Percentiles rank a stretch among this genome's conserved stretches.
phyloP scores from a whole-genome alignment of 345 rosid genomes.

The Ceriops zippeliana region DNA sequence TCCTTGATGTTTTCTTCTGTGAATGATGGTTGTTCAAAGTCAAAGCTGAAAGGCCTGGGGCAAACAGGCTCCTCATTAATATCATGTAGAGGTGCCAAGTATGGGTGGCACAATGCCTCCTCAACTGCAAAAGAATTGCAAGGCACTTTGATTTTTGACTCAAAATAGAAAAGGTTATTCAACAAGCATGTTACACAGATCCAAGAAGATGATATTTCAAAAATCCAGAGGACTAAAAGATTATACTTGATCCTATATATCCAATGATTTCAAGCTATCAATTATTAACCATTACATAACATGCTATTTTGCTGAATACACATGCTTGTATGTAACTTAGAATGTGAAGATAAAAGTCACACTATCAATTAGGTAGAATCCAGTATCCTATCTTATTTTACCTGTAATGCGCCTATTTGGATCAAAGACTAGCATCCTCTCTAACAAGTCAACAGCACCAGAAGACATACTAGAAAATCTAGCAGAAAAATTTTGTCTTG shows the following conservation, averaged over 20 bases:
- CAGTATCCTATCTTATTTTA: constrained; percentile 19
- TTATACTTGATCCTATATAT: too few species aligned
- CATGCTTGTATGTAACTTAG: too few species aligned
- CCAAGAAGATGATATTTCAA: too few species aligned
- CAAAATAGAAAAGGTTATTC: background rate
- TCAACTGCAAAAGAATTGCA: constrained; percentile 57
- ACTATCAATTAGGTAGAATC: background rate
- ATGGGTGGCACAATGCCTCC: constrained; percentile 79
- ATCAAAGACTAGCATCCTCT: constrained; percentile 93
- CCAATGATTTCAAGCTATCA: too few species aligned
- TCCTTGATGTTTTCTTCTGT: constrained; percentile 95
- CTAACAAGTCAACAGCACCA: constrained; percentile 74
- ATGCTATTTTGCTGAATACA: too few species aligned
- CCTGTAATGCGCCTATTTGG: constrained; percentile 92
- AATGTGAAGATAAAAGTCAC: too few species aligned
- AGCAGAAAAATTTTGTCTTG: constrained; percentile 69
- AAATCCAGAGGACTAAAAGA: too few species aligned
- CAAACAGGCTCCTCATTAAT: constrained; percentile 86
- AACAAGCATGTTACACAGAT: background rate
- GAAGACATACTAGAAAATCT: constrained; percentile 69
- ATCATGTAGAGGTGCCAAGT: constrained; percentile 79
- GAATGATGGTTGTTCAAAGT: constrained; percentile 90
- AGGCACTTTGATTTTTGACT: background rate
- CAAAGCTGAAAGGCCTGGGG: constrained; percentile 72
- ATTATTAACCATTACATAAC: too few species aligned